Conservation (phyloP, 208 protist species). For the Trypanosoma congolense region DNA sequence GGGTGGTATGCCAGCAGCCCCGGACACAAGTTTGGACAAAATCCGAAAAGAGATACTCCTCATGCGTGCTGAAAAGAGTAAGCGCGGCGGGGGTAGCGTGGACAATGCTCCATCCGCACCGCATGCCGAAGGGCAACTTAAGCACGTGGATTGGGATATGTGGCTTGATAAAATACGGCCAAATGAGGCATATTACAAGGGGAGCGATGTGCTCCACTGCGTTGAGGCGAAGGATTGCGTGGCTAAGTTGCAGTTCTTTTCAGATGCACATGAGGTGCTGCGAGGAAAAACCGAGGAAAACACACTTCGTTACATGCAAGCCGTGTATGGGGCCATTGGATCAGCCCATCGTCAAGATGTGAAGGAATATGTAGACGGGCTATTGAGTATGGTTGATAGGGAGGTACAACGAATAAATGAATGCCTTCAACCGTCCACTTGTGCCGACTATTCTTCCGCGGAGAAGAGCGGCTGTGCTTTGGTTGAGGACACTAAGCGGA, state of each 20-base stretch:
- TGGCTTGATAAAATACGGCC: constrained; percentile 22
- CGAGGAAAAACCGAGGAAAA: constrained; percentile 34
- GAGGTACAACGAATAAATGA: constrained; percentile 7
- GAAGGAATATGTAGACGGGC: constrained; percentile 9
- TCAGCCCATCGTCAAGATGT: constrained; percentile 21
- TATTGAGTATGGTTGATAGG: constrained; percentile 11
- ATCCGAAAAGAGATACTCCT: constrained; percentile 44
- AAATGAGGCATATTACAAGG: constrained; percentile 45
- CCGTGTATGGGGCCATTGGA: constrained; percentile 36
- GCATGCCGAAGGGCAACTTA: constrained; percentile 12
- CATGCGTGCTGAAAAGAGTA: constrained; percentile 21
- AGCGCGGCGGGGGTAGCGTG: constrained; percentile 11
- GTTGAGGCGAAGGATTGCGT: constrained; percentile 28
- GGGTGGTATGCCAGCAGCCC: constrained; percentile 39
- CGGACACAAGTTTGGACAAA: constrained; percentile 49
- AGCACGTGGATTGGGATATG: constrained; percentile 3
- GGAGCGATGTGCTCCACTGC: constrained; percentile 50
- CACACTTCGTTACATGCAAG: constrained; percentile 41
- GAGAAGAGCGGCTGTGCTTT: constrained; percentile 9
- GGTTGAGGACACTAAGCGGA: constrained; percentile 14
- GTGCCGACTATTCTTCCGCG: background rate
- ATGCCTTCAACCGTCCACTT: background rate
- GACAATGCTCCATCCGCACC: constrained; percentile 11
- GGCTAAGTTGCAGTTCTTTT: constrained; percentile 30
- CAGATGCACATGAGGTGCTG: constrained; percentile 66